Evolutionary conservation across 805 yeast species (phyloP).

Genomic region (Candida dajiaensis): DNA sequence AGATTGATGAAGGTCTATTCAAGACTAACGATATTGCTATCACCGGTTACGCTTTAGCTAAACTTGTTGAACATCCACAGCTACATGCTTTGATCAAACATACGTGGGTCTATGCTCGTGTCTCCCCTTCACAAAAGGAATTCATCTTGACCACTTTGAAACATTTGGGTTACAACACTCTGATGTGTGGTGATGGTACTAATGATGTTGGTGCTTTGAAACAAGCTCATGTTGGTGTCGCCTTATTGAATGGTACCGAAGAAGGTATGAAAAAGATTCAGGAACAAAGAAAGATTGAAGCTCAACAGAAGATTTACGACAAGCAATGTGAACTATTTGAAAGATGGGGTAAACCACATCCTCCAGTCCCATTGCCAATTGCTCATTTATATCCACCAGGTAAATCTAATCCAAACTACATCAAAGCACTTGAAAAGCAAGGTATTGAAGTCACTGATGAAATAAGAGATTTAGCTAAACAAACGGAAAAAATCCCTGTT

Average conservation of each 20-base stretch:
- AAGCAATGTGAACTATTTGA: slow-evolving; percentile 77
- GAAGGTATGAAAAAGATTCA: slow-evolving; percentile 86
- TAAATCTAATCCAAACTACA: slow-evolving; percentile 79
- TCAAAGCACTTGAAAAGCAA: slow-evolving; percentile 76
- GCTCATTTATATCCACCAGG: slow-evolving; percentile 98
- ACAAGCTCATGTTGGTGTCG: slow-evolving; percentile 98
- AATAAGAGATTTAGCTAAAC: slow-evolving; percentile 52
- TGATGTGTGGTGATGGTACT: slow-evolving; percentile 99
- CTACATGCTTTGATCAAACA: slow-evolving; percentile 70
- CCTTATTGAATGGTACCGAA: slow-evolving; percentile 94
- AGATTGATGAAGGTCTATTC: slow-evolving; percentile 52
- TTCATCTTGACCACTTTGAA: slow-evolving; percentile 79
- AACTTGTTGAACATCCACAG: slow-evolving; percentile 61
- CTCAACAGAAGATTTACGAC: slow-evolving; percentile 60
- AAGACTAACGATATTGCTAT: slow-evolving; percentile 77
- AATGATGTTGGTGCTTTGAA: slow-evolving; percentile 98
- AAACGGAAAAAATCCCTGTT: slow-evolving; percentile 36
- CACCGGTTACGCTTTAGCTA: slow-evolving; percentile 83
- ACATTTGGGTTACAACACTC: slow-evolving; percentile 82
- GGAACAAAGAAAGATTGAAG: slow-evolving; percentile 68
- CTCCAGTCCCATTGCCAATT: slow-evolving; percentile 78
- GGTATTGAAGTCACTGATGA: slow-evolving; percentile 80
- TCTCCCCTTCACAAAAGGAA: slow-evolving; percentile 94
- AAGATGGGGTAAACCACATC: slow-evolving; percentile 79
- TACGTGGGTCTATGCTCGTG: slow-evolving; percentile 97